phyloP scores from a whole-genome alignment of 176 grass and related monocot genomes.

The Bonia amplexicaulis region DNA sequence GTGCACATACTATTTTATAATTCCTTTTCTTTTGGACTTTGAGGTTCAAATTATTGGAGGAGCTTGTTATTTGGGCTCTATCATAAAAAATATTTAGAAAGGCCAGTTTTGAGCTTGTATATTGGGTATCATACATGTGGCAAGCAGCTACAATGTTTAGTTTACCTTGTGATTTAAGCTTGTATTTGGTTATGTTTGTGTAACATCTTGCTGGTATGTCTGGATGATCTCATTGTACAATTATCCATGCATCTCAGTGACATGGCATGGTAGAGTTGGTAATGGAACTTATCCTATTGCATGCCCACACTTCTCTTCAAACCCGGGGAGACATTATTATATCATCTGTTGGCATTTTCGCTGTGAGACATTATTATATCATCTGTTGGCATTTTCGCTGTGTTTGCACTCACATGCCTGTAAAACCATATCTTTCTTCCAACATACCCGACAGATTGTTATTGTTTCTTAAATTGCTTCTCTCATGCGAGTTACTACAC shows the following conservation, averaged over 20 bases:
- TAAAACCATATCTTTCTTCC: background rate
- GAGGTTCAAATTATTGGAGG: background rate
- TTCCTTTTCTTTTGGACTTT: background rate
- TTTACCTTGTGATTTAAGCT: conserved; percentile 8
- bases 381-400: background rate
- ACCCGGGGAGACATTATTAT: background rate
- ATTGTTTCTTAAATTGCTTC: background rate
- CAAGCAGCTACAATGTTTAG: background rate
- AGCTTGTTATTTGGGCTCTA: background rate
- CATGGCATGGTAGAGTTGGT: conserved; percentile 4
- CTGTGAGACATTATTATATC: background rate
- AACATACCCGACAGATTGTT: background rate
- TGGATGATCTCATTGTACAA: background rate
- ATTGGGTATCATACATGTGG: background rate
- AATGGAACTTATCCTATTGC: background rate
- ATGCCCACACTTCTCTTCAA: background rate
- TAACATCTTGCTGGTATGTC: conserved; percentile 11
- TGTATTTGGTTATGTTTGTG: conserved; percentile 7
- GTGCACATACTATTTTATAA: background rate
- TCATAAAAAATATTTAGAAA: background rate
- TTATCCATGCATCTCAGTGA: background rate
- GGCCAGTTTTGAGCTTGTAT: background rate
- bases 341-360: no score
- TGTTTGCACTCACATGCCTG: background rate
- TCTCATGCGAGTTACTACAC: background rate